A percentile compares a stretch with the other conserved stretches of the same genome.
Evolutionary conservation across 2,329 filamentous ascomycete genomes (phyloP).

Genomic region (Pestalotiopsis sp.): DNA sequence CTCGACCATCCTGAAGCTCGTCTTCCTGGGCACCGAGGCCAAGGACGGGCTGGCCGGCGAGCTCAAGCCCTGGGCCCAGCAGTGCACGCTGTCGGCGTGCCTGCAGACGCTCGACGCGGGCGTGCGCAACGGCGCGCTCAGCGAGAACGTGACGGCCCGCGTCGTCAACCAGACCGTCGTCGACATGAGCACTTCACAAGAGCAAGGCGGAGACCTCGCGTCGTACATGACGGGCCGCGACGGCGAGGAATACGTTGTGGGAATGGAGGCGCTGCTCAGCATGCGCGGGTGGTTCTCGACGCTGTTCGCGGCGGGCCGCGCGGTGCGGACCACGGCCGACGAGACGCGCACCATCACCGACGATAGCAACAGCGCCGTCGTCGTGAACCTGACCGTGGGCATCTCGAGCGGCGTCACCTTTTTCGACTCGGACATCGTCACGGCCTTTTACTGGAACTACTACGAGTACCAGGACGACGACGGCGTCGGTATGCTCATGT

Average conservation of each 20-base stretch:
- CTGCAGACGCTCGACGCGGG: slow-evolving; percentile 30
- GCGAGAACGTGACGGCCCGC: slow-evolving; percentile 23
- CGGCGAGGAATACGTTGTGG: slow-evolving; percentile 24
- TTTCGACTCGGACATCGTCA: slow-evolving; percentile 39
- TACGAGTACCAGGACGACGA: slow-evolving; percentile 33
- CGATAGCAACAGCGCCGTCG: slow-evolving; percentile 20
- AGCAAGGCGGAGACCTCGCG: slow-evolving; percentile 19
- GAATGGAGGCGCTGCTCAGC: slow-evolving; percentile 30
- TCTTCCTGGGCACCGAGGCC: slow-evolving; percentile 36
- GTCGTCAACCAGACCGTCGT: slow-evolving; percentile 30
- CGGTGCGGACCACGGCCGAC: slow-evolving; percentile 24
- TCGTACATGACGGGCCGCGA: slow-evolving; percentile 22
- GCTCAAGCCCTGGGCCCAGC: slow-evolving; percentile 31
- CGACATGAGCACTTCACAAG: slow-evolving; percentile 15
- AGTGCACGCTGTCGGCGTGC: slow-evolving; percentile 32
- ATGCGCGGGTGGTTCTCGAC: slow-evolving; percentile 34
- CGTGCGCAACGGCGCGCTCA: slow-evolving; percentile 29
- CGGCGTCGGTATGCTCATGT: slow-evolving; percentile 37
- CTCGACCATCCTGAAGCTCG: slow-evolving; percentile 33
- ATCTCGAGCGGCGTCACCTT: slow-evolving; percentile 34
- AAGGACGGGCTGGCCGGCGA: slow-evolving; percentile 24
- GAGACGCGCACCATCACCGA: slow-evolving; percentile 31
- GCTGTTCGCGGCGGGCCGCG: slow-evolving; percentile 32
- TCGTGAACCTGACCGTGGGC: slow-evolving; percentile 35
- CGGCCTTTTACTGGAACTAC: slow-evolving; percentile 43